Evolutionary conservation across 2,329 filamentous ascomycete genomes (phyloP).

Genomic region (Cordyceps javanica): DNA sequence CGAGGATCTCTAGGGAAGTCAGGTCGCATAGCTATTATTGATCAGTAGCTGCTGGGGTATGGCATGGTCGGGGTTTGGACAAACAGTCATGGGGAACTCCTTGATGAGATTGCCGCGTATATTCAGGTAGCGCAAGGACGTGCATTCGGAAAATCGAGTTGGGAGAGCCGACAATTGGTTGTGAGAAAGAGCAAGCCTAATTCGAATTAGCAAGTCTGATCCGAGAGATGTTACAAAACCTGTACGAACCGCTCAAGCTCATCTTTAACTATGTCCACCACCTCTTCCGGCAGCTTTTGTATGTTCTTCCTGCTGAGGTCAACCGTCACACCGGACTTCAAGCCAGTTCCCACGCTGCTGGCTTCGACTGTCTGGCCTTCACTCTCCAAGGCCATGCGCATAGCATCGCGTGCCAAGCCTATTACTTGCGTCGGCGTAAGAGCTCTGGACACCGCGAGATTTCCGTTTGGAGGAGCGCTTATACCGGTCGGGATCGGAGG

Average conservation of each 20-base stretch:
- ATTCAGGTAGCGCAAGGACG: constrained; percentile 72
- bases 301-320: constrained; percentile 73
- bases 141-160: constrained; percentile 66
- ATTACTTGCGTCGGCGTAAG: constrained; percentile 60
- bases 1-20: constrained; percentile 82
- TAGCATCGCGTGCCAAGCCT: constrained; percentile 57
- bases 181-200: constrained; percentile 68
- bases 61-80: constrained; percentile 18
- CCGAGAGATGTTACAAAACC: neutral
- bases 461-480: constrained; percentile 40
- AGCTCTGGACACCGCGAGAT: constrained; percentile 43
- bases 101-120: constrained; percentile 69
- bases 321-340: constrained; percentile 69
- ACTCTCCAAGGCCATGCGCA: constrained; percentile 60
- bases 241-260: constrained; percentile 61
- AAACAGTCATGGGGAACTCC: constrained; percentile 53
- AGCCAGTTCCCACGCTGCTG: constrained; percentile 48
- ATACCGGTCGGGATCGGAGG: constrained; percentile 43
- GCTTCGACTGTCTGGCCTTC: constrained; percentile 58
- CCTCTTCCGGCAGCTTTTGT: constrained; percentile 63
- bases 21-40: constrained; percentile 70
- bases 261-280: constrained; percentile 68
- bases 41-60: constrained; percentile 16
- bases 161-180: constrained; percentile 69
- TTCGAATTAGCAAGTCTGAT: constrained; percentile 9